Base-by-base conservation (phyloP, 495 filamentous ascomycete genomes). In the Evansstolkia leycettana region DNA sequence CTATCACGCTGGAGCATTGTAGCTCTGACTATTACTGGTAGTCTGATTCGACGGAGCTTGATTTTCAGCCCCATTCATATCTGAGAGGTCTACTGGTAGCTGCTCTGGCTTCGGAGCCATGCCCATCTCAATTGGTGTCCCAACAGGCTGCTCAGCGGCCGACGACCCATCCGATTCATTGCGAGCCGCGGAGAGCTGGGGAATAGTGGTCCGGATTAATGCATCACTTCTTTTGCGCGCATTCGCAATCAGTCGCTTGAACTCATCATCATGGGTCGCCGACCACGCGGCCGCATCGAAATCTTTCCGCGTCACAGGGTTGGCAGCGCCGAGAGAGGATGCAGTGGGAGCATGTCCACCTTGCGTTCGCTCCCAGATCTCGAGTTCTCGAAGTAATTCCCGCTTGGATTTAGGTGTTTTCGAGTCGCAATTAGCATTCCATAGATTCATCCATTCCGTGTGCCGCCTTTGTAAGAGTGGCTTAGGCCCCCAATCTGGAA, bases 351-450 rank as follows among this genome's bases (percentile, higher is more conserved):
- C 54, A 35, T 45, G 24, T 2, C 62, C 62, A 19, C 68, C 68
- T 40, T 89, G 75, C 0, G 80, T 88, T 19, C 70, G 63, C 47
- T 98, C 90, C 88, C 90, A 95, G 2, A 70, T 47, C 16, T 87
- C 79, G 12, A 98, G 50, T 37, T 94, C 89, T 5, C 69, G 69
- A 18, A 90, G 50, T 5, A 98, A 48, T 31, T 89, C 78, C 2
- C 61, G 52, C 43, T 83, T 84, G 4, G 66, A 58, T 47, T 80
- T 80, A 1, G 84, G 85, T 3, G 55, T 60, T 36, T 67, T 72
- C 2, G 85, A 80, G 53, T 99, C 90, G 55, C 84, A 89, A 44
- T 96, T 96, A 10, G 92, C 84, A 52, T 99, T 99, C 79, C 84
- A 95, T 17, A 96, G 51, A 28, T 88, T 95, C 44, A 89, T 67